A percentile compares a stretch with the other conserved stretches of the same genome.
phyloP scores from a whole-genome alignment of 2,329 filamentous ascomycete genomes.

The Ceratocystis huliohia region DNA sequence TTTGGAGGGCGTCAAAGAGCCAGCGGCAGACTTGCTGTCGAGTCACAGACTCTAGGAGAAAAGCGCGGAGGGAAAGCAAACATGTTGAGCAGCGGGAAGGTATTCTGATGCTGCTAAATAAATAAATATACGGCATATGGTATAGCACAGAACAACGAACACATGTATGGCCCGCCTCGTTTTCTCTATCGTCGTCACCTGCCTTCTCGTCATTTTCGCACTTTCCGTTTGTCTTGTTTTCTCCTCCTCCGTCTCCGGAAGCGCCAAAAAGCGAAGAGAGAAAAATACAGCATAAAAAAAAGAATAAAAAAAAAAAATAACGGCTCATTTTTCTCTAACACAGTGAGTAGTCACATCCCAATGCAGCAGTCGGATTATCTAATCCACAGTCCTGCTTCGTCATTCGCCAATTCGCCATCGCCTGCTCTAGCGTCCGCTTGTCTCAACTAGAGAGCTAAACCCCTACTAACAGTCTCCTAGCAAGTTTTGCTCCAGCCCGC shows the following conservation, averaged over 20 bases:
- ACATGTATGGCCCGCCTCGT: no score
- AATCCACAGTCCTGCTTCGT: slow-evolving; percentile 19
- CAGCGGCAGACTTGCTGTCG: not conserved
- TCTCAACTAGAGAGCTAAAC: no score
- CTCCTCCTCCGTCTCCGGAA: slow-evolving; percentile 19
- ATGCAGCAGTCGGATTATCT: not conserved
- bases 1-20: not conserved
- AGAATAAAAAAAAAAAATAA: not conserved
- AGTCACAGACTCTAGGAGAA: not conserved
- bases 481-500: not conserved
- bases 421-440: not conserved
- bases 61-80: not conserved
- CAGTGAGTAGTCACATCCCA: not conserved
- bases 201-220: no score
- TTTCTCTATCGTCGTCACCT: no score
- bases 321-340: not conserved
- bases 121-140: no score
- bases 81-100: no score
- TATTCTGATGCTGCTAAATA: no score
- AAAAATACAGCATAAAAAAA: not conserved
- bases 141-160: no score
- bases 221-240: not conserved
- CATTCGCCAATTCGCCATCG: slow-evolving; percentile 9
- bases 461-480: not conserved
- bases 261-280: not conserved